A percentile compares a stretch with the other conserved stretches of the same genome.
Conservation (phyloP, 202 grass and related monocot species). For the Dendrocalamus latiflorus region DNA sequence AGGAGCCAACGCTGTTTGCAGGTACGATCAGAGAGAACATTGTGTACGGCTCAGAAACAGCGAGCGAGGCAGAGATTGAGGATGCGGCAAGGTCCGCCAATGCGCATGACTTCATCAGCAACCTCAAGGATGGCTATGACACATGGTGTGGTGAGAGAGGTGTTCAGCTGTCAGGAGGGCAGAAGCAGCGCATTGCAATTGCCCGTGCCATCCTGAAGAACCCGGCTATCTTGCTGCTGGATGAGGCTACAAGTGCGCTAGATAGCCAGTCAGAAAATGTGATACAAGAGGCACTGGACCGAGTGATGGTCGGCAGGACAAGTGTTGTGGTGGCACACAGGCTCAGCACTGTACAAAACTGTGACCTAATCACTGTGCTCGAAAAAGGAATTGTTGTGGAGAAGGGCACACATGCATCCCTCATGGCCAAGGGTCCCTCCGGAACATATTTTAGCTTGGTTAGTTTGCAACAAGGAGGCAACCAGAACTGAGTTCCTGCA, state of each 20-base stretch:
- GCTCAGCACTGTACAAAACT: slow-evolving; percentile 80
- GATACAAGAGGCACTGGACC: slow-evolving; percentile 83
- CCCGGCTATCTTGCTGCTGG: slow-evolving; percentile 74
- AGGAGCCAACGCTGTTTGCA: slow-evolving; percentile 82
- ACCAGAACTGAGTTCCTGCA: slow-evolving; percentile 25
- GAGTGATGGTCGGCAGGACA: slow-evolving; percentile 83
- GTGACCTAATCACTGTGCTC: slow-evolving; percentile 73
- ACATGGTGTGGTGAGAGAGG: slow-evolving; percentile 76
- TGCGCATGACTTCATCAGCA: slow-evolving; percentile 87
- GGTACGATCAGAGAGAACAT: slow-evolving; percentile 85
- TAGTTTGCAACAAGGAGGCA: slow-evolving; percentile 67
- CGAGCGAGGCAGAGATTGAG: slow-evolving; percentile 69
- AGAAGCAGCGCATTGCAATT: slow-evolving; percentile 96
- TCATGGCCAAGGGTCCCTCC: slow-evolving; percentile 66
- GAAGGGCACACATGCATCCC: slow-evolving; percentile 84
- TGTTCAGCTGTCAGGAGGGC: slow-evolving; percentile 85
- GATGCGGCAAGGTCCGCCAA: slow-evolving; percentile 72
- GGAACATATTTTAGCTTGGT: slow-evolving; percentile 77
- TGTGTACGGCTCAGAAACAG: slow-evolving; percentile 57
- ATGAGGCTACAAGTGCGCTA: slow-evolving; percentile 87
- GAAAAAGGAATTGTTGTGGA: slow-evolving; percentile 77
- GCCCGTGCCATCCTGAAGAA: slow-evolving; percentile 92
- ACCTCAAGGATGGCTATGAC: slow-evolving; percentile 82
- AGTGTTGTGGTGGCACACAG: slow-evolving; percentile 81
- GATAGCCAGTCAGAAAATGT: slow-evolving; percentile 92